Base-by-base conservation (phyloP, 352 stramenopile genomes). In the Phytophthora pluvialis region DNA sequence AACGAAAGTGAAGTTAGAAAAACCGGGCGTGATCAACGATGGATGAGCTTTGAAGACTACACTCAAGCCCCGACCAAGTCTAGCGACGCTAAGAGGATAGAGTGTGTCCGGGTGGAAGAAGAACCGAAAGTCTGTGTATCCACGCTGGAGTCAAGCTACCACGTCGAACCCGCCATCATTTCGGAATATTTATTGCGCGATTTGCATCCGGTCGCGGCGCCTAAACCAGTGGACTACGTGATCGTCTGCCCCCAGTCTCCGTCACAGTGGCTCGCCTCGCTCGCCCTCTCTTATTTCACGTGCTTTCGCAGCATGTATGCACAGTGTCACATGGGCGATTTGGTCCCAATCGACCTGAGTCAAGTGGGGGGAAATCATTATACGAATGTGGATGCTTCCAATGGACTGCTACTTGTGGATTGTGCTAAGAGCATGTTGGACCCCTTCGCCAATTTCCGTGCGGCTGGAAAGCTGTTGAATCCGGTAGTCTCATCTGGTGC, bases 131-230 rank as follows among this genome's bases (percentile, higher is more conserved):
- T 93, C 15, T 82, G 75, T 43, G 75, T 90, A 3, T 77, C 82
- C 15, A 88, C 77, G 1, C 60, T 79, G 18, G 84, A 93, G 33
- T 75, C 78, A 1, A 73, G 72, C 53, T 76, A 86, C 16, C 50
- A 87, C 12, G 74, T 90, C 9, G 75, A 83, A 28, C 72, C 82
- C 26, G 67, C 72, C 25, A 46, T 81, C n/a, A 62, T 93, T 62
- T 90, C 85, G 28, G 85, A 92, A 77, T 91, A 85, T 78, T 71
- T 80, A 75, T 80, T 93, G 56, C 85, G 85, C 33, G 70, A 77
- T 56, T 73, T 93, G n/a, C 77, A 91, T 47, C 85, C 85, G 2
- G 73, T 92, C 8, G 72, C 76, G 15, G 72, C 73, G 7, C 70
- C 79, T 1, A 93, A 93, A 61, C 81, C 81, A 25, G 61, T 91